These are phyloP conservation scores for Leccinum broughii DNA, from an alignment of 768 basidiomycete species.

Conservation along the genomic window DNA sequence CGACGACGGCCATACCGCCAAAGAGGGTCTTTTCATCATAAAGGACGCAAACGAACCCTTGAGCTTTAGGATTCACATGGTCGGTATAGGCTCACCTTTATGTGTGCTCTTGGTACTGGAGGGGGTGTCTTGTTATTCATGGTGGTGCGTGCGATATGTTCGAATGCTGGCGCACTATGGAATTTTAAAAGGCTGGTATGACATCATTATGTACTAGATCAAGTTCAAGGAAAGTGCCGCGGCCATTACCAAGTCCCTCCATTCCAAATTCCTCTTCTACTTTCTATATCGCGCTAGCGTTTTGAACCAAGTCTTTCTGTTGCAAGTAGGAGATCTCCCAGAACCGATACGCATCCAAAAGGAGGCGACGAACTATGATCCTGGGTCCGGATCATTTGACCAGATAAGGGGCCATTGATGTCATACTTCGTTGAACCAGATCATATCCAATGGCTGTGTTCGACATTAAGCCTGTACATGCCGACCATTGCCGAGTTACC, in stretches of 20 bases:
- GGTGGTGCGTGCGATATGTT: background rate
- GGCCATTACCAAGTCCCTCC: conserved; percentile 42
- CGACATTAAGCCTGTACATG: too few species aligned
- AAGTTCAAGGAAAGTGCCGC: too few species aligned
- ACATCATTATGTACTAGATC: too few species aligned
- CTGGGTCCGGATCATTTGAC: too few species aligned
- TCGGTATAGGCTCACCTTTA: conserved; percentile 5
- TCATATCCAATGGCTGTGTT: too few species aligned
- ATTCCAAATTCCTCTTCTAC: conserved; percentile 17
- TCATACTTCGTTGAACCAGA: too few species aligned
- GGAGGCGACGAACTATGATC: too few species aligned
- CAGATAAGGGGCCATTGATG: too few species aligned
- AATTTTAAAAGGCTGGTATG: too few species aligned
- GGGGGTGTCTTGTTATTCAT: conserved; percentile 10
- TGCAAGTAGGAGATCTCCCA: conserved; percentile 44
- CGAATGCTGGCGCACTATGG: background rate
- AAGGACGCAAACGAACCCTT: background rate
- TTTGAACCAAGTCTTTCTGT: conserved; percentile 63
- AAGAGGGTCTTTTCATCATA: conserved; percentile 23
- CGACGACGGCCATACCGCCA: conserved; percentile 25
- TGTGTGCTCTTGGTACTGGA: conserved; percentile 15
- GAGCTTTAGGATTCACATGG: background rate
- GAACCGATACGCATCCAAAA: background rate
- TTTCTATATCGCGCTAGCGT: conserved; percentile 38
- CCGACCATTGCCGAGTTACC: too few species aligned